A percentile compares a stretch with the other conserved stretches of the same genome.
Evolutionary conservation across 768 basidiomycete species (phyloP).

Genomic region (Serendipita sp.): DNA sequence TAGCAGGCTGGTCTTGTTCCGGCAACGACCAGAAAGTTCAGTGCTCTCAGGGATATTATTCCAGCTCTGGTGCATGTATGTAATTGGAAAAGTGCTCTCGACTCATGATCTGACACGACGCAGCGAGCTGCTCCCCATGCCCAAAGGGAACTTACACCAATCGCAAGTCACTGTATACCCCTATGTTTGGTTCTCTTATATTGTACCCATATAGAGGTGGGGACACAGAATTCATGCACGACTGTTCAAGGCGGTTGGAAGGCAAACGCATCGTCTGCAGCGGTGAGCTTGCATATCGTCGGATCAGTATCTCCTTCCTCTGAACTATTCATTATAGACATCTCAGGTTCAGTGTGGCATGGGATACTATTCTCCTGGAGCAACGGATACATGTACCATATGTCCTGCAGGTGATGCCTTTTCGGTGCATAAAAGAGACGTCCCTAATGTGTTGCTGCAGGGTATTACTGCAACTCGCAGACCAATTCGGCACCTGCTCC

Average conservation of each 20-base stretch:
- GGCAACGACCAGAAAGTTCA: background rate
- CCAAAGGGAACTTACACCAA: background rate
- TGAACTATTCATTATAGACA: background rate
- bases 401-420: background rate
- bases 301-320: background rate
- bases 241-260: background rate
- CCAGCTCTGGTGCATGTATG: background rate
- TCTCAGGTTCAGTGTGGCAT: background rate
- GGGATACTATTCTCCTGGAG: conserved; percentile 1
- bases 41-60: background rate
- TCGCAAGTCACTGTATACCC: background rate
- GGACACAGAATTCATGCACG: background rate
- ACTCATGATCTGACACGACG: background rate
- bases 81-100: background rate
- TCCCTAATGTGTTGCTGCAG: background rate
- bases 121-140: background rate
- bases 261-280: background rate
- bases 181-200: background rate
- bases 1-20: background rate
- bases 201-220: background rate
- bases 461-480: conserved; percentile 2
- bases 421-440: background rate
- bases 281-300: background rate
- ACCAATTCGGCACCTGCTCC: background rate
- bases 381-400: background rate